Conservation (phyloP, 2,329 filamentous ascomycete genomes). For the Tympanopsis confertula region DNA sequence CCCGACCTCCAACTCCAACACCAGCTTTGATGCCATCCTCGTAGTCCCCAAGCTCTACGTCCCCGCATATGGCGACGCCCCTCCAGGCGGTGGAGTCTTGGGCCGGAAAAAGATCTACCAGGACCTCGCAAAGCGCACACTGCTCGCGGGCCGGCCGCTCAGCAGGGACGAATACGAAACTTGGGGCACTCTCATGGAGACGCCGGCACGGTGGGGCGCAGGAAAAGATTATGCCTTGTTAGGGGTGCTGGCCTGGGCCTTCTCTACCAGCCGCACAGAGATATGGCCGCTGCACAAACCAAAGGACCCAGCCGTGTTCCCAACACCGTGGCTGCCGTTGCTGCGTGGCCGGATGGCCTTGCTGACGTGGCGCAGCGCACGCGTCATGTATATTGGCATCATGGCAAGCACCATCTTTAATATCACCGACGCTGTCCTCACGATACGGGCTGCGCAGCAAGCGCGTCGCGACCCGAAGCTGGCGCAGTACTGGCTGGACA, state of each 20-base stretch:
- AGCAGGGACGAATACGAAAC: not conserved
- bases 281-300: slow-evolving; percentile 1
- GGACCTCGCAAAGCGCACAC: not conserved
- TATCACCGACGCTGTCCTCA: not conserved
- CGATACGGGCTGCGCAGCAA: not conserved
- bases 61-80: not conserved
- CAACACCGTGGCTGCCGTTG: slow-evolving; percentile 9
- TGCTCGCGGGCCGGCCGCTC: not conserved
- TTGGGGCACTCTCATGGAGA: not conserved
- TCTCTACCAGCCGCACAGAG: not conserved
- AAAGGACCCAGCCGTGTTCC: slow-evolving; percentile 18
- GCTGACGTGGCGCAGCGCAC: slow-evolving; percentile 20
- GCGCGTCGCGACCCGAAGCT: not conserved
- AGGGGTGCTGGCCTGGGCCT: not conserved
- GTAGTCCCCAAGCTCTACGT: not conserved
- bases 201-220: not conserved
- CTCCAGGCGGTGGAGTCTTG: not conserved
- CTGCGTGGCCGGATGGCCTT: slow-evolving; percentile 13
- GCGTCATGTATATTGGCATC: slow-evolving; percentile 12
- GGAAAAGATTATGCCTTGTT: not conserved
- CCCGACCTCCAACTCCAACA: not conserved
- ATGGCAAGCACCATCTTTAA: not conserved
- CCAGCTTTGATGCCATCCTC: not conserved
- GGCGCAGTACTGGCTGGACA: not conserved
- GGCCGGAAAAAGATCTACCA: not conserved